These are phyloP conservation scores for Yarrowia phangngaensis DNA, from an alignment of 805 yeast genomes.

Conservation along the genomic window DNA sequence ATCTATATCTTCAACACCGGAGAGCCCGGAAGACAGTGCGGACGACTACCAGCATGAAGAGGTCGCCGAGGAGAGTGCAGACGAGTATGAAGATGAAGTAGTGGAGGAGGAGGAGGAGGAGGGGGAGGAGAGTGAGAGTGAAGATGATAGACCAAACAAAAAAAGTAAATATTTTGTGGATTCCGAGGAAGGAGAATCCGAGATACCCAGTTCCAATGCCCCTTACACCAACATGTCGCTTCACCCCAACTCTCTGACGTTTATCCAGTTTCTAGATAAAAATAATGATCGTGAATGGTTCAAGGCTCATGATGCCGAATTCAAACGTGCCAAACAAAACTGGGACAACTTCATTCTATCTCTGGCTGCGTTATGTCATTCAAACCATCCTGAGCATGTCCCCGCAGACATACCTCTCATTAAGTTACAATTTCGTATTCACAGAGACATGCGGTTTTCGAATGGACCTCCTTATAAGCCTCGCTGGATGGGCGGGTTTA, in stretches of 20 bases:
- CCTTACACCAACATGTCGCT: constrained; percentile 13
- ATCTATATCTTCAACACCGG: not conserved
- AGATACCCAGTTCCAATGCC: not conserved
- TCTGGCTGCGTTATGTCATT: constrained; percentile 6
- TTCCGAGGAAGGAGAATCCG: not conserved
- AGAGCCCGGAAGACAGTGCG: constrained; percentile 4
- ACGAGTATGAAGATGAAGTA: not conserved
- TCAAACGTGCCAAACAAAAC: constrained; percentile 22
- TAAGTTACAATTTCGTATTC: constrained; percentile 20
- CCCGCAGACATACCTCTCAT: constrained; percentile 18
- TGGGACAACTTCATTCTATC: constrained; percentile 16
- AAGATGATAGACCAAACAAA: not conserved
- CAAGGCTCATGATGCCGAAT: constrained; percentile 10
- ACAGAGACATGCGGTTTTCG: constrained; percentile 21
- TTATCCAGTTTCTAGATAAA: constrained; percentile 2
- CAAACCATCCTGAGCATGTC: constrained; percentile 10
- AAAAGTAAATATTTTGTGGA: constrained; percentile 13
- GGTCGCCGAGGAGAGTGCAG: not conserved
- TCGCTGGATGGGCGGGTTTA: constrained; percentile 16
- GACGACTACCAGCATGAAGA: constrained; percentile 1
- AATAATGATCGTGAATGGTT: constrained; percentile 22
- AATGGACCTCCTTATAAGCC: constrained; percentile 12
- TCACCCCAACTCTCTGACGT: constrained; percentile 9
- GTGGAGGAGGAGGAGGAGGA: not conserved
- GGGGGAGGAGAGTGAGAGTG: not conserved